Conservation (phyloP, 2,329 filamentous ascomycete species). For the Tolypocladium album region DNA sequence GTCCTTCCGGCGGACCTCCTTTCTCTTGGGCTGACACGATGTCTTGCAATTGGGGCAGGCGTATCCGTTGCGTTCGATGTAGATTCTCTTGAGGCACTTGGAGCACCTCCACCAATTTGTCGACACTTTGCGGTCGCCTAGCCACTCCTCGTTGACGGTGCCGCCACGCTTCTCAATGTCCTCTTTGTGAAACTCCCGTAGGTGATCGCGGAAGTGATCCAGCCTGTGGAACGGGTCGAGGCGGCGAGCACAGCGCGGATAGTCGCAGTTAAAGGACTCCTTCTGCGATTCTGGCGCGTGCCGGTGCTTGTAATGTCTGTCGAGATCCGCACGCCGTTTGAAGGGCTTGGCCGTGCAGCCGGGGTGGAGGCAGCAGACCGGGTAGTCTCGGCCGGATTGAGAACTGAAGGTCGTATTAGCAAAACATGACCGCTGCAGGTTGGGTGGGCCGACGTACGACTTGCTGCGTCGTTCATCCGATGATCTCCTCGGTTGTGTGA, state of each 20-base stretch:
- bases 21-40: constrained; percentile 32
- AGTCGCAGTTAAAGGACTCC: constrained; percentile 39
- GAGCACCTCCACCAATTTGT: constrained; percentile 43
- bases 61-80: constrained; percentile 27
- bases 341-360: constrained; percentile 36
- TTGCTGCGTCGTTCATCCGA: constrained; percentile 4
- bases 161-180: constrained; percentile 38
- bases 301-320: constrained; percentile 39
- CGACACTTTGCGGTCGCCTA: constrained; percentile 25
- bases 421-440: neutral
- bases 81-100: constrained; percentile 37
- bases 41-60: constrained; percentile 36
- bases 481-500: constrained; percentile 5
- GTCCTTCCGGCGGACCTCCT: constrained; percentile 19
- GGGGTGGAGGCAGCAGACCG: constrained; percentile 25
- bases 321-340: constrained; percentile 41
- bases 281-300: constrained; percentile 32
- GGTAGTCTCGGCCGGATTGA: constrained; percentile 17
- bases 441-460: constrained; percentile 2
- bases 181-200: constrained; percentile 44
- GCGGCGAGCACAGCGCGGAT: constrained; percentile 33
- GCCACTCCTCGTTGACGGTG: constrained; percentile 24
- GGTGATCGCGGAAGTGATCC: constrained; percentile 48
- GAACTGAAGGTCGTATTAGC: neutral
- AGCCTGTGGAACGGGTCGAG: constrained; percentile 38